Conservation (phyloP, 441 rosid species). For the Aquilaria agallochum region DNA sequence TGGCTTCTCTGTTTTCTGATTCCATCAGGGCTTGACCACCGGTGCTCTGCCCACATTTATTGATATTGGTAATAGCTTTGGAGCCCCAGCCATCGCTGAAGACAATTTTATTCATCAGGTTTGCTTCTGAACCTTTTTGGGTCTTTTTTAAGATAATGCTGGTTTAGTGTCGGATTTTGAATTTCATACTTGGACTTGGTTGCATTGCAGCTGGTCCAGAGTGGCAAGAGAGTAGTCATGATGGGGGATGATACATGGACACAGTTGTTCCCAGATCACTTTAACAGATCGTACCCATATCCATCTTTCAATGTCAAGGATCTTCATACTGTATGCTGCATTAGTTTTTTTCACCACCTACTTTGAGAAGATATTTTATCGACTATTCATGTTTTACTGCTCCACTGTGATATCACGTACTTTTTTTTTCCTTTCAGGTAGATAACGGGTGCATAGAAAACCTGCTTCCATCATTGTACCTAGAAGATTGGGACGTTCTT, state of each 20-base stretch:
- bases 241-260: constrained; percentile 99
- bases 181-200: constrained; percentile 11
- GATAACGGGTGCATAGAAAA: constrained; percentile 94
- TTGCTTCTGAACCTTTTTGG: constrained; percentile 7
- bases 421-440: constrained; percentile 43
- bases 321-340: constrained; percentile 67
- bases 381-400: neutral
- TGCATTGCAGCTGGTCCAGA: constrained; percentile 52
- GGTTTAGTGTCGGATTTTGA: neutral
- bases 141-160: neutral
- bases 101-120: constrained; percentile 89
- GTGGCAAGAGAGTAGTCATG: constrained; percentile 87
- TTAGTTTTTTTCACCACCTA: too few species aligned
- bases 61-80: constrained; percentile 93
- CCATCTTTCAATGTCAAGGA: constrained; percentile 97
- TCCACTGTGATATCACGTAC: constrained; percentile 8
- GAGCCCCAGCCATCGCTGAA: constrained; percentile 95
- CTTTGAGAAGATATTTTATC: too few species aligned
- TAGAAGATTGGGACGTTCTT: constrained; percentile 96
- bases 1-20: constrained; percentile 1
- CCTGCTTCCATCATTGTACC: constrained; percentile 64
- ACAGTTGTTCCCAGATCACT: constrained; percentile 88
- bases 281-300: constrained; percentile 77
- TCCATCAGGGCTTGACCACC: constrained; percentile 78
- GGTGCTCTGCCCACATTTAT: constrained; percentile 97